phyloP scores from a whole-genome alignment of 139 green algal species.

The Eudorina sp. region DNA sequence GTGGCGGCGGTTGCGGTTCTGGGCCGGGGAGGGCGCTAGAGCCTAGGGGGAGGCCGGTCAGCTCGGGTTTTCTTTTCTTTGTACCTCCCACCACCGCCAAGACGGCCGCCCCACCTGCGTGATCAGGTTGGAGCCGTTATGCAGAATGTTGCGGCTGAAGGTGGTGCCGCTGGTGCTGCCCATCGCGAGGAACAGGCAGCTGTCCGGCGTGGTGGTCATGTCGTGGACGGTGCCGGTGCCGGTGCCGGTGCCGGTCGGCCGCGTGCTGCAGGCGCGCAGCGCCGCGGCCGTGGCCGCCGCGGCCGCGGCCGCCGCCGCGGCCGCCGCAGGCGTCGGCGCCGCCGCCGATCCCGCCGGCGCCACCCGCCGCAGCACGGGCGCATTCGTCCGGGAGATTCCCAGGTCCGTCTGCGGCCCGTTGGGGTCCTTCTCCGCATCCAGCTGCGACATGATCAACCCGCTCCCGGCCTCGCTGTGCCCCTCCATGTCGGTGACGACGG shows the following conservation, averaged over 20 bases:
- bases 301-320: not conserved
- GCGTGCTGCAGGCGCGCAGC: not conserved
- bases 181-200: not conserved
- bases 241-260: no score
- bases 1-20: no score
- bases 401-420: no score
- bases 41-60: no score
- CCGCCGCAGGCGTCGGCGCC: not conserved
- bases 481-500: not conserved
- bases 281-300: not conserved
- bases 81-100: no score
- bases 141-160: conserved; percentile 12
- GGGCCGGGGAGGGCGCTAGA: no score
- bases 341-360: not conserved
- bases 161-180: conserved; percentile 6
- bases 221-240: no score
- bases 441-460: not conserved
- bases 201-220: not conserved
- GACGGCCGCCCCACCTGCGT: no score
- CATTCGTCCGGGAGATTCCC: no score
- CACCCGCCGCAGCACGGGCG: no score
- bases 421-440: not conserved
- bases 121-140: not conserved
- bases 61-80: no score
- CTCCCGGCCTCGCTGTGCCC: not conserved